Base-by-base conservation (phyloP, 2,329 filamentous ascomycete species). In the Verticillium longisporum region DNA sequence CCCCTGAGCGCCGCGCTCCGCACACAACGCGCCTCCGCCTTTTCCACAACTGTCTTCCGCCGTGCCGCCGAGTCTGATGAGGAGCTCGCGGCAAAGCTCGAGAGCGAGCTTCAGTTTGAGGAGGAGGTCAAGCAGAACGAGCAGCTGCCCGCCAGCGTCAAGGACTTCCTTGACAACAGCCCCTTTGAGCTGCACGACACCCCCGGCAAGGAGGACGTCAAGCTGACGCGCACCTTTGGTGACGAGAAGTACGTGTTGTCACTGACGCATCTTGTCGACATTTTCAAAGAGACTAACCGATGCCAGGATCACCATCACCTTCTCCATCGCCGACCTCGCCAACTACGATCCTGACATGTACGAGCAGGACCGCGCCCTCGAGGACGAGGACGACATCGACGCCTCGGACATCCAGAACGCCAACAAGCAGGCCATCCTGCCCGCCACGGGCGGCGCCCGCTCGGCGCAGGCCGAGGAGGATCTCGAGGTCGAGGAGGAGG, bases 91-190 rank as follows among this genome's bases (percentile, higher is more conserved):
- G 86, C 87, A 62, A 98, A 98, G 84, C 85, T 99, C 57, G 86
- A 91, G 66, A 88, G 86, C 72, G 93, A 97, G 80, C 82, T 96
- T 67, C 79, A 87, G 74, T 87, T 96, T 72, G 95, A 98, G 83
- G 85, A 87, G 70, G 88, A 93, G 71, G 88, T 92, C 77, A 88
- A 89, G 77, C 83, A 88, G 66, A 82, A 85, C 64, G 86, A 91
- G 70, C 84, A 90, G 66, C 78, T 90, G 66, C 89, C 92, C 50
- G 83, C 87, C 65, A 90, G 88, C 74, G 85, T 97, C 75, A 88
- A 92, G 78, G 91, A 95, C 74, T 97, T 96, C 77, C 78, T 97
- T 56, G 87, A 94, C 72, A 94, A 91, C 78, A 88, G 88, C 71
- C 84, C 88, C 50, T 99, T 92, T 76, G 83, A 94, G 82, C 83